Evolutionary conservation across 2,329 filamentous ascomycete species (phyloP).

Genomic region (Fusarium papillatum): DNA sequence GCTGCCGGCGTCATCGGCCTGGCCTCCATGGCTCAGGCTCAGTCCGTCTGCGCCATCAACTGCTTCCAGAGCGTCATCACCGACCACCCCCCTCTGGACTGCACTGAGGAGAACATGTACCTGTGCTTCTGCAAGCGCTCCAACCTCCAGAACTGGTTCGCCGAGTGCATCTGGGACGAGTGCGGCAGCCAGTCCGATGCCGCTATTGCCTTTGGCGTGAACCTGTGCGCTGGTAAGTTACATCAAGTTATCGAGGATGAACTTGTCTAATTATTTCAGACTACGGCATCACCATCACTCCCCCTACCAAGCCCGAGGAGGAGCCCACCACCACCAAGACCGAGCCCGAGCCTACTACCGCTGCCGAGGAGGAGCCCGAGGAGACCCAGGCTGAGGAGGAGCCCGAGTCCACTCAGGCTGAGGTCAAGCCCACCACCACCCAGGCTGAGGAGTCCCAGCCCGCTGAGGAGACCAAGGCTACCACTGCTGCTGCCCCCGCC

Average conservation of each 20-base stretch:
- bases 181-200: constrained; percentile 29
- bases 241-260: neutral
- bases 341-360: neutral
- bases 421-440: neutral
- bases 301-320: neutral
- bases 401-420: neutral
- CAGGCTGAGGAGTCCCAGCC: neutral
- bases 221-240: neutral
- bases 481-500: neutral
- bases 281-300: neutral
- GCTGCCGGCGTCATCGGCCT: neutral
- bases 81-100: constrained; percentile 43
- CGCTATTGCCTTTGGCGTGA: neutral
- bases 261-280: neutral
- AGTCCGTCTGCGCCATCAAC: constrained; percentile 18
- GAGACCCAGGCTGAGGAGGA: neutral
- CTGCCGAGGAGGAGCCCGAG: neutral
- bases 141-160: constrained; percentile 40
- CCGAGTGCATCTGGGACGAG: constrained; percentile 34
- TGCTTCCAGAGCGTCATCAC: constrained; percentile 44
- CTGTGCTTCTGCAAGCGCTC: constrained; percentile 45
- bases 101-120: constrained; percentile 46
- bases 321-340: neutral
- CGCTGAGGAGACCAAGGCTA: constrained; percentile 1
- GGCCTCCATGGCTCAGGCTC: neutral